phyloP scores from a whole-genome alignment of 2,329 filamentous ascomycete species.

The Exophiala dermatitidis region DNA sequence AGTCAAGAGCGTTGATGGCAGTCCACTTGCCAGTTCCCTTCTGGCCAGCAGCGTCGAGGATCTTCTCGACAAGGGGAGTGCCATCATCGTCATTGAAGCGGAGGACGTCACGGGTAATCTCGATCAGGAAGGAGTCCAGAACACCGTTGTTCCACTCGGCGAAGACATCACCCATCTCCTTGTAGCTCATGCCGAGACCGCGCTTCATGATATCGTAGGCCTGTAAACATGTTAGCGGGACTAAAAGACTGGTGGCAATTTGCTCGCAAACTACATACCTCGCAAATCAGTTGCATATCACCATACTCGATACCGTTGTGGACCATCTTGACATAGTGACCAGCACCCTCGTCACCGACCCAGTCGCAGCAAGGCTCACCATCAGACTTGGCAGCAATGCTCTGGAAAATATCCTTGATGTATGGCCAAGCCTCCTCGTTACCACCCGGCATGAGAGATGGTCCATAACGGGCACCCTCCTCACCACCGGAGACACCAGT shows the following conservation, averaged over 20 bases:
- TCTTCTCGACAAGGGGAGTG: constrained; percentile 91
- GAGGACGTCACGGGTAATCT: constrained; percentile 98
- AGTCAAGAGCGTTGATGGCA: constrained; percentile 95
- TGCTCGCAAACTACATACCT: constrained; percentile 54
- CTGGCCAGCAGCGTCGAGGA: constrained; percentile 95
- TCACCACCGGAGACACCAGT: constrained; percentile 98
- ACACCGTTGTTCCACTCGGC: constrained; percentile 98
- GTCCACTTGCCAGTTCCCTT: constrained; percentile 99
- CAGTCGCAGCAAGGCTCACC: constrained; percentile 97
- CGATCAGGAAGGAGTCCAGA: constrained; percentile 96
- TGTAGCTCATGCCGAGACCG: constrained; percentile 76
- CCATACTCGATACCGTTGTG: constrained; percentile 99
- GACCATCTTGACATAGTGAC: constrained; percentile 99
- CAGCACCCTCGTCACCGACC: constrained; percentile 98
- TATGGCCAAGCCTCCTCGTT: constrained; percentile 96
- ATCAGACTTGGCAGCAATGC: constrained; percentile 95
- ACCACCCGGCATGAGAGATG: constrained; percentile 97
- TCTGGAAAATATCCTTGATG: constrained; percentile 99
- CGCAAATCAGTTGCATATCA: constrained; percentile 99
- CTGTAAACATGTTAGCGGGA: constrained; percentile 43
- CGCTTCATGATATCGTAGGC: constrained; percentile 99
- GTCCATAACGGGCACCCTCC: constrained; percentile 96
- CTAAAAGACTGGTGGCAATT: not conserved
- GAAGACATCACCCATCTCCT: constrained; percentile 94
- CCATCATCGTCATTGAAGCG: constrained; percentile 96